These are phyloP conservation scores for Acanthamoeba sp. DNA, from an alignment of 208 protist species.

Conservation along the genomic window DNA sequence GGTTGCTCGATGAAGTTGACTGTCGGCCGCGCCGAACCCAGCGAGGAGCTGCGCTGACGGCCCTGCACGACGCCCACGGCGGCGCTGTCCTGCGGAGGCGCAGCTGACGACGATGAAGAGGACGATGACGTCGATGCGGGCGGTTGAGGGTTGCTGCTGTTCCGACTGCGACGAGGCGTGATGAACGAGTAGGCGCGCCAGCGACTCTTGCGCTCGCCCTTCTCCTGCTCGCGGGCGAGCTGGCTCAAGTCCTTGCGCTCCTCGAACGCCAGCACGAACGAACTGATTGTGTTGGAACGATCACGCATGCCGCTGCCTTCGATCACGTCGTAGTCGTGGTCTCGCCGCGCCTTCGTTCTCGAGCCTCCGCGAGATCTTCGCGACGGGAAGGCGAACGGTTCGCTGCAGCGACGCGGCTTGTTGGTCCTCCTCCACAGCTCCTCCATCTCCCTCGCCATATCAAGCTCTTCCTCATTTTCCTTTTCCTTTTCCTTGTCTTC, in stretches of 20 bases:
- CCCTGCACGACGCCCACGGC: not conserved
- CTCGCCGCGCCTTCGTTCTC: not conserved
- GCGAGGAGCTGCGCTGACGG: conserved; percentile 20
- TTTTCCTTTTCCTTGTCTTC: not conserved
- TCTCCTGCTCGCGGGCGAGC: conserved; percentile 14
- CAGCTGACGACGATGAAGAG: not conserved
- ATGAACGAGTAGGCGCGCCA: conserved; percentile 47
- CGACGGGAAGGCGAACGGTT: not conserved
- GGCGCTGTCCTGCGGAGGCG: not conserved
- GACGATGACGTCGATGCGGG: not conserved
- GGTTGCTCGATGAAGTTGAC: conserved; percentile 7
- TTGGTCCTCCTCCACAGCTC: not conserved
- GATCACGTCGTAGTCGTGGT: not conserved
- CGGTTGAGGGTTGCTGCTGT: not conserved
- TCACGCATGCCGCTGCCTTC: not conserved
- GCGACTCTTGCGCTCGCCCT: not conserved
- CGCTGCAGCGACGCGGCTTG: conserved; percentile 11
- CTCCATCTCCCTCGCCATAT: not conserved
- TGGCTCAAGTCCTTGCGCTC: conserved; percentile 41
- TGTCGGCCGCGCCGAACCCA: not conserved
- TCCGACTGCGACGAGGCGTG: not conserved
- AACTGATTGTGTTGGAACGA: not conserved
- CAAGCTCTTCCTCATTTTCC: not conserved
- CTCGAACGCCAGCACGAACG: conserved; percentile 58
- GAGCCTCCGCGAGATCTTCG: not conserved